These are phyloP conservation scores for Fistulina hepatica DNA, from an alignment of 1,284 basidiomycete genomes.

Conservation along the genomic window DNA sequence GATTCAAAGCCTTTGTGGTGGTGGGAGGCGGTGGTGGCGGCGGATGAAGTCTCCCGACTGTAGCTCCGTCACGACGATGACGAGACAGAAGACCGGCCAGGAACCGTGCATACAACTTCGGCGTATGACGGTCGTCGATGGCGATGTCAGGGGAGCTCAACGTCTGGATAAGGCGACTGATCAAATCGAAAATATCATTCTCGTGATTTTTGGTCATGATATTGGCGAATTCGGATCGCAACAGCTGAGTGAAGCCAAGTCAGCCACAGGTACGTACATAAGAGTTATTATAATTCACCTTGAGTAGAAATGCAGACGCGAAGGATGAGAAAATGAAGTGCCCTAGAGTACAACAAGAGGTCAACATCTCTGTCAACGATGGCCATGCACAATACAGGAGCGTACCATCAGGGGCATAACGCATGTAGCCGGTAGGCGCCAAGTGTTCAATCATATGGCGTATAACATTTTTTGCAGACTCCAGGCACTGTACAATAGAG, in stretches of 20 bases:
- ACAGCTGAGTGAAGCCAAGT: constrained; percentile 33
- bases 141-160: constrained; percentile 64
- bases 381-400: constrained; percentile 2
- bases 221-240: constrained; percentile 60
- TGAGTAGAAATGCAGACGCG: constrained; percentile 74
- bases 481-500: constrained; percentile 42
- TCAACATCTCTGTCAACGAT: no score
- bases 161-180: constrained; percentile 60
- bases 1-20: constrained; percentile 11
- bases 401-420: constrained; percentile 70
- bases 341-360: constrained; percentile 28
- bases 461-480: constrained; percentile 60
- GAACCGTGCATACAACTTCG: constrained; percentile 72
- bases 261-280: not conserved
- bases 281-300: constrained; percentile 35
- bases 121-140: constrained; percentile 74
- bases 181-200: constrained; percentile 58
- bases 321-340: constrained; percentile 81
- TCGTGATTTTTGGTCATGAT: constrained; percentile 53
- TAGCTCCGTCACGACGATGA: constrained; percentile 53
- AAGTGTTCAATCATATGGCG: constrained; percentile 53
- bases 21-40: constrained; percentile 27
- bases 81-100: constrained; percentile 55
- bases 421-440: constrained; percentile 67
- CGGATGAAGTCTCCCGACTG: constrained; percentile 36